Base-by-base conservation (phyloP, 768 basidiomycete genomes). In the Lactarius hatsudake region DNA sequence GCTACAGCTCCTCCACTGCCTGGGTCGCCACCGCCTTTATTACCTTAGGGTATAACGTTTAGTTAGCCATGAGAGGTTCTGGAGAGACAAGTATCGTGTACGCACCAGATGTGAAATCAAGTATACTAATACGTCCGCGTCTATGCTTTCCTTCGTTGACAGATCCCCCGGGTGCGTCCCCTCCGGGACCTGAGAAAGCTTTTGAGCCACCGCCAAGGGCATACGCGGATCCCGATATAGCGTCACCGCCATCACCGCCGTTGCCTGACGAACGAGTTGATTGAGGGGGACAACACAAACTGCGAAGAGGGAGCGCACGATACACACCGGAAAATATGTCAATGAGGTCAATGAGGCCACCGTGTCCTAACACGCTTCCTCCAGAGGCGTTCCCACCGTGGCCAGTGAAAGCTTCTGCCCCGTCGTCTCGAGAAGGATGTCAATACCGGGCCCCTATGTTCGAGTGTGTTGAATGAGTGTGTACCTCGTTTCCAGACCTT, bases 101-200 rank as follows among this genome's bases (percentile, higher is more conserved):
- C 75, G 64, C 40, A 77, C 76, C 73, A 20, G 76, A 77, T 48
- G 73, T 64, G 32, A 74, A 42, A 64, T 76, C 72, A 59, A 71
- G 51, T 69, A 74, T 56, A 18, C 72, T 72, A 45, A 67, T 67
- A 13, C 18, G 32, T 36, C 28, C 42, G 26, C 38, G 5, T 26
- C 38, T 12, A 58, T 59, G 28, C 17, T 51, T 26, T 40, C 45
- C 42, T 42, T 38, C 72, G 23, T 51, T 61, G 20, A 76, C 71
- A 2, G 62, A 69, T 6, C 76, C 76, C 12, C 76, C 76, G 20
- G 60, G 56, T n/a, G 76, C 76, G 12, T 71, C 64, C 5, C 76
- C 76, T 8, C 75, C 69, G 61, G 62, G 65, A 36, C 75, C 75
- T 13, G 74, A 72, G 60, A 65, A 72, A 17, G 72, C 73, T 48